These are phyloP conservation scores for Linanthus parryae DNA, from an alignment of 148 eudicot genomes.

Conservation along the genomic window DNA sequence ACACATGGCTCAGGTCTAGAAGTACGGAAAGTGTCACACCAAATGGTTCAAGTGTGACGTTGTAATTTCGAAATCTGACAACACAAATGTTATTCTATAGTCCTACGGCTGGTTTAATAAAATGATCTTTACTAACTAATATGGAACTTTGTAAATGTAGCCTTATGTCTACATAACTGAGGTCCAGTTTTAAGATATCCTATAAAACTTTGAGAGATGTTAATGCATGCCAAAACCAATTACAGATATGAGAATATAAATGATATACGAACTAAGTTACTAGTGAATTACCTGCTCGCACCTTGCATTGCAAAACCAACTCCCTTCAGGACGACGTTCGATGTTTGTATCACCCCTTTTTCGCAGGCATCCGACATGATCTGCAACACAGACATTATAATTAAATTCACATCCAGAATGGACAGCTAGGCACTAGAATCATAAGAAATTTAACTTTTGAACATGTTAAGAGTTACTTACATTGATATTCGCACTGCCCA, in stretches of 20 bases:
- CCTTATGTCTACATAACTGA: background rate
- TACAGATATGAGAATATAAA: background rate
- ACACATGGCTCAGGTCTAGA: too few relatives aligned
- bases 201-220: background rate
- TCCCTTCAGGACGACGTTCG: constrained; percentile 22
- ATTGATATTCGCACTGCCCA: constrained; percentile 74
- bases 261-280: background rate
- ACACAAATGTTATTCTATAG: too few relatives aligned
- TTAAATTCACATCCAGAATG: background rate
- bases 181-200: background rate
- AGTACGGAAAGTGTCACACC: too few relatives aligned
- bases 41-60: too few relatives aligned
- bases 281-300: constrained; percentile 64
- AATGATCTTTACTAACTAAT: background rate
- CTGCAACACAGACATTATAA: constrained; percentile 25
- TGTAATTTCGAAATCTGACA: too few relatives aligned
- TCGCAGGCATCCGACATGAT: constrained; percentile 64
- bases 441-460: background rate
- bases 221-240: background rate
- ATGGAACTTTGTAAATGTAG: background rate
- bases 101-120: too few relatives aligned
- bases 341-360: constrained; percentile 21
- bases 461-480: constrained; percentile 32
- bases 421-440: background rate
- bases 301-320: constrained; percentile 68